Percentiles rank a stretch among this genome's conserved stretches.
Evolutionary conservation across 257 asterid species (phyloP).

Genomic region (Salvia splendens): DNA sequence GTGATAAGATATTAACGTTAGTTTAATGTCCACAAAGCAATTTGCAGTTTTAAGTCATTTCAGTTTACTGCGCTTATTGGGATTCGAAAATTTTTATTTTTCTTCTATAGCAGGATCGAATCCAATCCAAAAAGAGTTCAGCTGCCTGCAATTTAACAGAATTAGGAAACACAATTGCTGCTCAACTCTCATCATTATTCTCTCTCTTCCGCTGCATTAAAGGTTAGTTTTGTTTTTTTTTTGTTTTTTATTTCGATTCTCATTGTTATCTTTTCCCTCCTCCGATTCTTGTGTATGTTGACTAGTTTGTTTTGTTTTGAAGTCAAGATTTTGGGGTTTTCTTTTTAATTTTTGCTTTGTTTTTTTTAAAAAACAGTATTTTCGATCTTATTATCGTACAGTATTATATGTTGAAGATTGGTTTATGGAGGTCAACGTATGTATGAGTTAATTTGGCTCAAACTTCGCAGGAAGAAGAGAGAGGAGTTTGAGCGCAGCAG

Average conservation of each 20-base stretch:
- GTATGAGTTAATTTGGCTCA: conserved; percentile 30
- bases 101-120: conserved; percentile 31
- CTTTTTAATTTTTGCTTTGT: not conserved
- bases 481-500: conserved; percentile 14
- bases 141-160: conserved; percentile 36
- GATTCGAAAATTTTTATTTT: conserved; percentile 25
- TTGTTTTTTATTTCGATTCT: not conserved
- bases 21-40: conserved; percentile 3
- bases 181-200: conserved; percentile 5
- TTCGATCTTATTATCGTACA: not conserved
- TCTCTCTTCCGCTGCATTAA: conserved; percentile 16
- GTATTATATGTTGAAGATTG: conserved; percentile 22
- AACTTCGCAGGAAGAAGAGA: conserved; percentile 36
- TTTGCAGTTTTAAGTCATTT: conserved; percentile 29
- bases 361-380: not conserved
- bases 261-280: not conserved
- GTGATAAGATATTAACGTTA: not conserved
- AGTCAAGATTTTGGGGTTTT: conserved; percentile 30
- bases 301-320: conserved; percentile 21
- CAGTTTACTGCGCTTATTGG: conserved; percentile 27
- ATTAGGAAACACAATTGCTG: conserved; percentile 15
- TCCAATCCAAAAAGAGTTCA: conserved; percentile 27
- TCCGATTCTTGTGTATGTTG: conserved; percentile 21
- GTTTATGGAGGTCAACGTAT: conserved; percentile 36
- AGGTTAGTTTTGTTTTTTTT: conserved; percentile 25